phyloP scores from a whole-genome alignment of 2,329 filamentous ascomycete genomes.

The Massarina eburnea region DNA sequence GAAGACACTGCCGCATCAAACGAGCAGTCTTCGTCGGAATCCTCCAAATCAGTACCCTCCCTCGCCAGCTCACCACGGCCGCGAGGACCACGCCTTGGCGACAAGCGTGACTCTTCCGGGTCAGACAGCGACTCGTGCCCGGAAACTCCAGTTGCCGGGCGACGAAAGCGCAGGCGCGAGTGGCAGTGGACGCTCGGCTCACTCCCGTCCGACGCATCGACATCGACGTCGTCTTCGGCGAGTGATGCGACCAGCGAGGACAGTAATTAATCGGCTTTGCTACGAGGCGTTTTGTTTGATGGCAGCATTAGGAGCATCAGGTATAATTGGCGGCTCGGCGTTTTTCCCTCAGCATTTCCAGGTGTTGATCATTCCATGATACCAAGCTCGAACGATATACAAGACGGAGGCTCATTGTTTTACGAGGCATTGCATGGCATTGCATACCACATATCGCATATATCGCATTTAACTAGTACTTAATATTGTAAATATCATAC shows the following conservation, averaged over 20 bases:
- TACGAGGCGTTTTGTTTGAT: conserved; percentile 3
- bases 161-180: conserved; percentile 55
- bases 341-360: conserved; percentile 26
- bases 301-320: conserved; percentile 8
- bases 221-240: conserved; percentile 23
- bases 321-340: conserved; percentile 14
- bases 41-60: conserved; percentile 19
- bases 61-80: conserved; percentile 27
- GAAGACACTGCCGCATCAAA: conserved; percentile 10
- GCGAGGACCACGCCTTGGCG: conserved; percentile 33
- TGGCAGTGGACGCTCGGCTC: conserved; percentile 62
- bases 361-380: conserved; percentile 31
- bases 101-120: conserved; percentile 51
- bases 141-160: conserved; percentile 56
- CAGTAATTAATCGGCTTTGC: conserved; percentile 22
- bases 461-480: not conserved
- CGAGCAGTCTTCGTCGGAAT: conserved; percentile 10
- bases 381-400: conserved; percentile 14
- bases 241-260: conserved; percentile 29
- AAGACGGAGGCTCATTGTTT: conserved; percentile 4
- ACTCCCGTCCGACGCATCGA: conserved; percentile 31
- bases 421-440: conserved; percentile 12
- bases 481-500: not conserved
- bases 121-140: conserved; percentile 54
- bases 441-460: not conserved